Evolutionary conservation across 441 rosid genomes (phyloP).

Genomic region (Gossypium armourianum): DNA sequence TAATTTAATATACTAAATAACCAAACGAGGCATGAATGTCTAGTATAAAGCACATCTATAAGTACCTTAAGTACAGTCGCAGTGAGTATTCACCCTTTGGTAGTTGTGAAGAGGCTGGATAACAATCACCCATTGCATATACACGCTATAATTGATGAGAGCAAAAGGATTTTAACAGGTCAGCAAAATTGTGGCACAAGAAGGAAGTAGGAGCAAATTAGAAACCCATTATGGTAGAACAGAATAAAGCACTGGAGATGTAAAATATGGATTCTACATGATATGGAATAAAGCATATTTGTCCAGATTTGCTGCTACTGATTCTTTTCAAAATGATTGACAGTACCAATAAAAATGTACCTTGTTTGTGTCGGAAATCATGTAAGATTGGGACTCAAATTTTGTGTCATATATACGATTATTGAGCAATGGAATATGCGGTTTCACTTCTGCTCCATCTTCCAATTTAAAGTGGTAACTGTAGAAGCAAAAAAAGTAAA

Average conservation of each 20-base stretch:
- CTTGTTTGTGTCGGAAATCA: constrained; percentile 89
- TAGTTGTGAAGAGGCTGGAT: constrained; percentile 71
- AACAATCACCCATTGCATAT: constrained; percentile 73
- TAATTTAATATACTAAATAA: neutral
- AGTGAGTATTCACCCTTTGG: constrained; percentile 85
- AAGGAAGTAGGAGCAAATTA: neutral
- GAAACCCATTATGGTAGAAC: constrained; percentile 1
- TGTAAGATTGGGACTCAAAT: constrained; percentile 91
- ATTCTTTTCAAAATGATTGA: constrained; percentile 7
- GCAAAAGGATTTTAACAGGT: constrained; percentile 11
- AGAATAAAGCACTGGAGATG: neutral
- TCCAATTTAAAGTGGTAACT: constrained; percentile 90
- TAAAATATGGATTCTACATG: neutral
- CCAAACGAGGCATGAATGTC: neutral
- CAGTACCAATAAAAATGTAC: constrained; percentile 25
- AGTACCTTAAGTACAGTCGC: constrained; percentile 69
- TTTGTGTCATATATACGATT: constrained; percentile 90
- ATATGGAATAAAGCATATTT: neutral
- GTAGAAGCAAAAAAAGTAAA: constrained; percentile 22
- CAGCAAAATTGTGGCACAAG: constrained; percentile 11
- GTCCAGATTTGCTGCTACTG: neutral
- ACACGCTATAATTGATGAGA: constrained; percentile 47
- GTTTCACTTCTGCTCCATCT: constrained; percentile 79
- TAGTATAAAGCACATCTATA: neutral
- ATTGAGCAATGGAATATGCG: constrained; percentile 78